These are phyloP conservation scores for Imleria badia DNA, from an alignment of 768 basidiomycete genomes.

Conservation along the genomic window DNA sequence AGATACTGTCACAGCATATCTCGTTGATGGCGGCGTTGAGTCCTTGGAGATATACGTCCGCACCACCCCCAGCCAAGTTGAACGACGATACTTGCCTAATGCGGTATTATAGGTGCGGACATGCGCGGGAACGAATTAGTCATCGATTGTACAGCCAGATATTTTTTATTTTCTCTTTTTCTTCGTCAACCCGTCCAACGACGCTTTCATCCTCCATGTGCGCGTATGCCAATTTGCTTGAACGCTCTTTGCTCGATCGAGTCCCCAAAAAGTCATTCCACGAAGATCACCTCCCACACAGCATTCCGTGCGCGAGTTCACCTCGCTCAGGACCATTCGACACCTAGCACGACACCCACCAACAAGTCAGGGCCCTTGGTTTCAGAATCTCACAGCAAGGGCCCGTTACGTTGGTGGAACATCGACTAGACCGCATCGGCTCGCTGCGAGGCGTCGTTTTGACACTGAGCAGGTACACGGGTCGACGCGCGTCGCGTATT, in stretches of 20 bases:
- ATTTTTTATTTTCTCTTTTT: background rate
- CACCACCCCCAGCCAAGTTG: background rate
- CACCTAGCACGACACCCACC: too few relatives aligned
- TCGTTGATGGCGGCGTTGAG: too few relatives aligned
- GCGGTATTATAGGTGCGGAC: background rate
- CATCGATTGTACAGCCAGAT: conserved; percentile 21
- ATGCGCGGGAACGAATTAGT: conserved; percentile 24
- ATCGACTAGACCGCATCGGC: conserved; percentile 40
- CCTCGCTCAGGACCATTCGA: too few relatives aligned
- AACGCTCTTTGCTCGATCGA: too few relatives aligned
- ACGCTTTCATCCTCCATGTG: too few relatives aligned
- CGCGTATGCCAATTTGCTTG: too few relatives aligned
- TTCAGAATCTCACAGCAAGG: conserved; percentile 41
- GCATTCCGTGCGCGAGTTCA: too few relatives aligned
- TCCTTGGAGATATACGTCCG: too few relatives aligned
- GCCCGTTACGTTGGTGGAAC: conserved; percentile 78
- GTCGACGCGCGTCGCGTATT: conserved; percentile 36
- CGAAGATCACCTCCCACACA: too few relatives aligned
- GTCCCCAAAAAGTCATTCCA: too few relatives aligned
- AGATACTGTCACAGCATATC: too few relatives aligned
- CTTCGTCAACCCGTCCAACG: too few relatives aligned
- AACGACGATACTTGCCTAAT: conserved; percentile 27
- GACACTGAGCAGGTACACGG: conserved; percentile 47
- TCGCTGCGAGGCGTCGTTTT: conserved; percentile 59
- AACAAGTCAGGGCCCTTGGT: conserved; percentile 68